Conservation (phyloP, 176 grass and related monocot genomes). For the Puccinellia tenuiflora region DNA sequence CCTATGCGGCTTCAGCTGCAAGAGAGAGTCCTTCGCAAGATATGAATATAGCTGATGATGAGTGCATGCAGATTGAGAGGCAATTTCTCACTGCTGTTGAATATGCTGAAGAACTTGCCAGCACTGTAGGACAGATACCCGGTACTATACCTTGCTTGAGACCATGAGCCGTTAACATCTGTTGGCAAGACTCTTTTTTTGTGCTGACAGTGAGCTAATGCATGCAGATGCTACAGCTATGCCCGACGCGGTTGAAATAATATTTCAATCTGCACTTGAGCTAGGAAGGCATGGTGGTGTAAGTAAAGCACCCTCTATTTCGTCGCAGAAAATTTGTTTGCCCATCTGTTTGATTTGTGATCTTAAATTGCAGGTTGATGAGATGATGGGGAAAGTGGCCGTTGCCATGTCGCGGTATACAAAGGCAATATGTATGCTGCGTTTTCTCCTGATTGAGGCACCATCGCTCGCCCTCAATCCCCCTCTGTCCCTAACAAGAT, state of each 20-base stretch:
- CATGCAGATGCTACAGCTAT: conserved; percentile 78
- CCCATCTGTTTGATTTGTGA: background rate
- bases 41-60: conserved; percentile 33
- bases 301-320: conserved; percentile 33
- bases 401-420: conserved; percentile 51
- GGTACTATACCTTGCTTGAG: conserved; percentile 36
- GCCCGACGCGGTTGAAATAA: conserved; percentile 91
- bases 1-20: conserved; percentile 41
- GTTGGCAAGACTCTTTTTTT: background rate
- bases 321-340: background rate
- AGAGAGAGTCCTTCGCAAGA: conserved; percentile 53
- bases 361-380: conserved; percentile 58
- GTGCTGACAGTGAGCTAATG: conserved; percentile 27
- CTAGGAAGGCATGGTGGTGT: conserved; percentile 83
- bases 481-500: conserved; percentile 61
- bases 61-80: conserved; percentile 56
- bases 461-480: conserved; percentile 67
- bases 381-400: conserved; percentile 69
- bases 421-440: conserved; percentile 63
- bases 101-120: conserved; percentile 83
- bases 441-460: conserved; percentile 80
- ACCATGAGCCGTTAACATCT: background rate
- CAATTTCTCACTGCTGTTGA: conserved; percentile 71
- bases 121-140: conserved; percentile 53
- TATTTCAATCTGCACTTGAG: conserved; percentile 86